Percentiles rank a stretch among this genome's conserved stretches.
Evolutionary conservation across 2,329 filamentous ascomycete genomes (phyloP).

Genomic region (Sclerotinia glacialis): DNA sequence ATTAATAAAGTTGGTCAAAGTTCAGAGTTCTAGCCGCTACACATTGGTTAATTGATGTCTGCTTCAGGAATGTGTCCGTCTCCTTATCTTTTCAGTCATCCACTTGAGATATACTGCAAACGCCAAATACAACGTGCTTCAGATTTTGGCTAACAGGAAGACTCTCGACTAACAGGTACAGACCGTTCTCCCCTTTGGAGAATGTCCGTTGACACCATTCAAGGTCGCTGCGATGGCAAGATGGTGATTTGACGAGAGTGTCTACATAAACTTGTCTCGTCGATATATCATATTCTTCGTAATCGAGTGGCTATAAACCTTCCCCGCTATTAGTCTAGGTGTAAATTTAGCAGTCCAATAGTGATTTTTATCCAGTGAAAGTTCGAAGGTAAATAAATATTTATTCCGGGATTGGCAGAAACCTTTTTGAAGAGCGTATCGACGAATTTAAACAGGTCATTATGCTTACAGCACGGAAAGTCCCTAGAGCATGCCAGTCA

Average conservation of each 20-base stretch:
- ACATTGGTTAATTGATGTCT: not conserved
- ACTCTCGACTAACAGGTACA: not conserved
- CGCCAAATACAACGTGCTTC: not conserved
- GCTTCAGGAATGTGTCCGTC: not conserved
- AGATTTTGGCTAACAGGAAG: too few relatives aligned
- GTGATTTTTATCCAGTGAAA: not conserved
- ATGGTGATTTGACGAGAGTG: not conserved
- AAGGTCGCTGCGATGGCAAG: not conserved
- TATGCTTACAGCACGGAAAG: conserved; percentile 37
- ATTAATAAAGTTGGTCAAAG: not conserved
- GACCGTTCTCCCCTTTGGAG: not conserved
- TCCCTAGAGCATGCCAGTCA: conserved; percentile 38
- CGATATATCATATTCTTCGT: not conserved
- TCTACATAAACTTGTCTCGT: not conserved
- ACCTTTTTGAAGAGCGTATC: not conserved
- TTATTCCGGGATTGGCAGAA: not conserved
- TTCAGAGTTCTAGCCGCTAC: not conserved
- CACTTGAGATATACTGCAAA: not conserved
- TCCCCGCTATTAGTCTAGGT: not conserved
- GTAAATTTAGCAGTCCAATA: not conserved
- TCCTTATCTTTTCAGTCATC: too few relatives aligned
- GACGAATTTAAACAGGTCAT: not conserved
- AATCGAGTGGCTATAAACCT: not conserved
- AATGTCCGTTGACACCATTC: too few relatives aligned
- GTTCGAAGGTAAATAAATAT: not conserved